A percentile compares a stretch with the other conserved stretches of the same genome.
Conservation (phyloP, 2,329 filamentous ascomycete genomes). For the Mycosphaerella arachidis region DNA sequence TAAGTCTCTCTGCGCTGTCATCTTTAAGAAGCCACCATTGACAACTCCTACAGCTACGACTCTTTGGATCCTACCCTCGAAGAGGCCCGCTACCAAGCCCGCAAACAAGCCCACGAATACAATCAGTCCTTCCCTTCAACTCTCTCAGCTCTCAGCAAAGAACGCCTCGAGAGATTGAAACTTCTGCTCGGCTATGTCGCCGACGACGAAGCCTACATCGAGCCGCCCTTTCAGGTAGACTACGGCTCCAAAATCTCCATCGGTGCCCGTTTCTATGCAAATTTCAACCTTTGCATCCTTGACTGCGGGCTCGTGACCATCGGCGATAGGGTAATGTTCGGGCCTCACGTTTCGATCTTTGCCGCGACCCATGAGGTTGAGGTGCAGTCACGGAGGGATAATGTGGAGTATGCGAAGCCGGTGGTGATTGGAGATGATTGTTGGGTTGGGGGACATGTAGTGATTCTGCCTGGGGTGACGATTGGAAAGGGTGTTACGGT, state of each 20-base stretch:
- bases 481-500: constrained; percentile 24
- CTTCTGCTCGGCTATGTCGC: constrained; percentile 16
- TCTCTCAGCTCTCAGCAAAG: constrained; percentile 6
- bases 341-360: constrained; percentile 50
- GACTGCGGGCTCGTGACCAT: constrained; percentile 52
- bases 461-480: constrained; percentile 24
- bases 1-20: constrained; percentile 24
- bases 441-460: constrained; percentile 21
- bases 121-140: constrained; percentile 51
- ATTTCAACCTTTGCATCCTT: constrained; percentile 53
- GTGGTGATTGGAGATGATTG: constrained; percentile 42
- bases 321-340: constrained; percentile 50
- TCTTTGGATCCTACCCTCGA: constrained; percentile 46
- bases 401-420: constrained; percentile 48
- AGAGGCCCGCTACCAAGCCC: constrained; percentile 50
- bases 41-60: constrained; percentile 36
- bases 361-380: constrained; percentile 51
- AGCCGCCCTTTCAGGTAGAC: constrained; percentile 59
- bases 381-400: constrained; percentile 44
- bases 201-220: constrained; percentile 46
- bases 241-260: constrained; percentile 63
- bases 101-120: constrained; percentile 55
- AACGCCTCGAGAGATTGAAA: constrained; percentile 5
- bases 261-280: constrained; percentile 60
- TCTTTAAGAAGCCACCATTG: not conserved